Evolutionary conservation across 148 eudicot genomes (phyloP), one percentile per base, ranked within the genome.

Genomic region (Hydrangea macrophylla): DNA sequence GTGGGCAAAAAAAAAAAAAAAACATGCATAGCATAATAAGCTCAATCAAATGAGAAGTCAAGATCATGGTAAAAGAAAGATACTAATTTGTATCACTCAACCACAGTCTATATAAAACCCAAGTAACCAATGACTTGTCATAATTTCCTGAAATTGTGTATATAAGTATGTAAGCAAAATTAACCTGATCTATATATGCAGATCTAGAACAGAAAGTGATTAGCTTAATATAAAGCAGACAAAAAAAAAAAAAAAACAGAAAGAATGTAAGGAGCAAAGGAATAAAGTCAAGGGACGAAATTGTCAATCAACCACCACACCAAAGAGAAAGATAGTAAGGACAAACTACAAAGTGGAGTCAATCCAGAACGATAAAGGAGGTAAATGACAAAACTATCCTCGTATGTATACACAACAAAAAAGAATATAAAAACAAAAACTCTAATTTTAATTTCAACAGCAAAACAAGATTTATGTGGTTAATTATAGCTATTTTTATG

Each of bases 381-480:
- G 59, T 65, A 64, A 73, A 75, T 58, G 60, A 73, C 82, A 40
- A 55, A 32, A 48, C 17, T 71, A 68, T 60, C 82, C 87, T 59
- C 30, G 20, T 5, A 22, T 0, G 18, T 71, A 26, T 42, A 62
- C 31, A 26, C 45, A 15, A 22, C 9, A n/a, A 23, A 30, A 35
- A 32, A 33, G 53, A 55, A 12, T 2, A 45, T 2, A 45, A 45
- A 45, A 45, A 12, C 1, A 36, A 62, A 35, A 33, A 3, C 44
- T 11, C 25, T 9, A 23, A 13, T 6, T 12, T 53, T 65, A 2
- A 10, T 22, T 32, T 7, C 6, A 72, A n/a, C 54, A 2, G 28
- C 15, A 40, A 55, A 55, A 23, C 12, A 15, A 45, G 28, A 60
- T 27, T 32, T 60, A 25, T 25, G 13, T n/a, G 3, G 35, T 18